Base-by-base conservation (phyloP, 805 yeast genomes). In the Sugiyamaella americana region DNA sequence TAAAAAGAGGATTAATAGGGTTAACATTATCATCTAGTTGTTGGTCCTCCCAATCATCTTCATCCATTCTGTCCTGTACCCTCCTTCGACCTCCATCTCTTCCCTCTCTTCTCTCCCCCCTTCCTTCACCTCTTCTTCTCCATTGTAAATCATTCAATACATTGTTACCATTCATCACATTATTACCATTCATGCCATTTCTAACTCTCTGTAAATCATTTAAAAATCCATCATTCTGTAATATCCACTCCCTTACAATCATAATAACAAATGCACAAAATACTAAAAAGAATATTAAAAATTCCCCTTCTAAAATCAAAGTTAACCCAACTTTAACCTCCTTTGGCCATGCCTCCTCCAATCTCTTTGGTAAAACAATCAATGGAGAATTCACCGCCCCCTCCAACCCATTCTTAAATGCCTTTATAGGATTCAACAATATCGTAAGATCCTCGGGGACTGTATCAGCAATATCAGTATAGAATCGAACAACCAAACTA, bases 241-340 rank as follows among this genome's bases (percentile, higher is more conserved):
- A 38, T 10, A 63, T 58, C 68, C 68, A 63, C 26, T 63, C 68
- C 11, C 65, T 53, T 18, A 63, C 62, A 32, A 61, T 48, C 51
- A 82, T 71, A 11, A 71, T 43, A 6, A 72, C 50, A 24, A 71
- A 70, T 16, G 37, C 37, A 11, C 17, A 13, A 20, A 75, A 58
- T 4, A 64, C 40, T 1, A 71, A 51, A 4, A 66, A 51, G 4
- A 60, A 44, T 1, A 55, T 30, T 2, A 53, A 24, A 13, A 56
- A 50, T 37, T 58, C 63, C 8, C 65, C 67, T 40, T 61, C 62
- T 11, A 58, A 49, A 41, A 40, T 57, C 60, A 20, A 44, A 37
- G 18, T 51, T 22, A 30, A 46, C 13, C 20, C 26, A 23, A 21
- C 13, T 8, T 38, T 21, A 30, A 10, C 29, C 10, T 38, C 41